phyloP scores from a whole-genome alignment of 2,329 filamentous ascomycete species.

The Trichoderma sp. region DNA sequence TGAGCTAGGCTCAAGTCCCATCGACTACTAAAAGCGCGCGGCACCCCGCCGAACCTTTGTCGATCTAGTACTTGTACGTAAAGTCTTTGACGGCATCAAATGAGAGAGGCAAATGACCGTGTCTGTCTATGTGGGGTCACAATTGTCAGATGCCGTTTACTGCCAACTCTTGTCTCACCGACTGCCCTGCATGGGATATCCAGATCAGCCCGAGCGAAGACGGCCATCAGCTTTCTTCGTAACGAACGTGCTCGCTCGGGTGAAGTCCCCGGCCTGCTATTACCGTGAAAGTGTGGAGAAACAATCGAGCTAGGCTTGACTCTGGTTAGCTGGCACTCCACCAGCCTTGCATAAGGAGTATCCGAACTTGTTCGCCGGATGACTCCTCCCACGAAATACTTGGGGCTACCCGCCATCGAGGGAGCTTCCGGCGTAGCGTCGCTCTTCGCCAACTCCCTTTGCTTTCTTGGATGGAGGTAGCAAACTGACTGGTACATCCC shows the following conservation, averaged over 20 bases:
- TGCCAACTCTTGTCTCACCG: not conserved
- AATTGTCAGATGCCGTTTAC: not conserved
- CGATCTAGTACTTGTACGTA: not conserved
- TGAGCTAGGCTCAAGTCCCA: not conserved
- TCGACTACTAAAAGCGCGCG: not conserved
- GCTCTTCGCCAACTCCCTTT: not conserved
- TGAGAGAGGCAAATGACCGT: not conserved
- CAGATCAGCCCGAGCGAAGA: not conserved
- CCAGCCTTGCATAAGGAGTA: conserved; percentile 2
- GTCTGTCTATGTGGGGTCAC: not conserved
- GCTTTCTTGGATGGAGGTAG: not conserved
- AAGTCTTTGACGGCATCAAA: not conserved
- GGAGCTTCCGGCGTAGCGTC: conserved; percentile 7
- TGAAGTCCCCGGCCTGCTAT: not conserved
- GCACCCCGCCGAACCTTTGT: not conserved
- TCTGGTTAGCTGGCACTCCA: not conserved
- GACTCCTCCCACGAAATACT: conserved; percentile 1
- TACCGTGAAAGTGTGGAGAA: conserved; percentile 7
- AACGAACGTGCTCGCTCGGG: not conserved
- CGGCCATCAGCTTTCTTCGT: not conserved
- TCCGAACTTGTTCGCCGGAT: conserved; percentile 14
- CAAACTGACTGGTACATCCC: not conserved
- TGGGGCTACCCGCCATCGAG: not conserved
- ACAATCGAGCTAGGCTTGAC: not conserved
- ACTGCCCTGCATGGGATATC: not conserved